These are phyloP conservation scores for Russula lepida DNA, from an alignment of 768 basidiomycete species.

Conservation along the genomic window DNA sequence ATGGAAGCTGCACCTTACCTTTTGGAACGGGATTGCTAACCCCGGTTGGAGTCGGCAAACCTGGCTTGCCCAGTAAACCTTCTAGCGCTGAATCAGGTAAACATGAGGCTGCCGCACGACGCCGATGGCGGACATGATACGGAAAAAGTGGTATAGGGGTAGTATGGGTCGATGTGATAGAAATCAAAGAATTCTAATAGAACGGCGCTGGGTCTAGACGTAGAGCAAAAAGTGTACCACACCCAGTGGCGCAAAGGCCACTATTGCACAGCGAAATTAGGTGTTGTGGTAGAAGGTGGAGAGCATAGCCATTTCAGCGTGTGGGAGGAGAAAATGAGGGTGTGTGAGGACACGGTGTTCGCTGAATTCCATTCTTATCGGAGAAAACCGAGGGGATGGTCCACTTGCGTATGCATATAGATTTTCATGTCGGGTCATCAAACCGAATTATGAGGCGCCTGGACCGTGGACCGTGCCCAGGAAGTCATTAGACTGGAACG, in stretches of 20 bases:
- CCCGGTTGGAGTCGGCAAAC: not conserved
- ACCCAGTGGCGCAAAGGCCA: not conserved
- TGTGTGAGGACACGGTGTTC: not conserved
- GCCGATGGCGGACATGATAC: conserved; percentile 15
- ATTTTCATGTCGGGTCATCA: not conserved
- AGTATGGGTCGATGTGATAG: conserved; percentile 13
- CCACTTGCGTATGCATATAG: not conserved
- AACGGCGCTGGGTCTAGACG: not conserved
- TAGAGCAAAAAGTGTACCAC: not conserved
- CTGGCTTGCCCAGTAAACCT: not conserved
- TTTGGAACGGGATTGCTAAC: not conserved
- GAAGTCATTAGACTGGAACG: conserved; percentile 3
- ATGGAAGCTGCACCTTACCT: conserved; percentile 1
- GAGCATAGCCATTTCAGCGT: not conserved
- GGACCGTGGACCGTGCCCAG: not conserved
- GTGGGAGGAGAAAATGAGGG: not conserved
- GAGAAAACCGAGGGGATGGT: conserved; percentile 1
- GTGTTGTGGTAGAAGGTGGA: not conserved
- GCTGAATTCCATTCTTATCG: conserved; percentile 11
- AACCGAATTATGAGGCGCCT: conserved; percentile 8
- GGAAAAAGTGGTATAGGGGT: conserved; percentile 18
- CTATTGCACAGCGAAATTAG: not conserved
- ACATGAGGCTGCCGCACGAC: conserved; percentile 20
- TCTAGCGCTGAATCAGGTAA: conserved; percentile 12
- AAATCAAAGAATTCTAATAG: conserved; percentile 6